phyloP scores from a whole-genome alignment of 2,329 filamentous ascomycete genomes.

The Corynespora cassiicola region DNA sequence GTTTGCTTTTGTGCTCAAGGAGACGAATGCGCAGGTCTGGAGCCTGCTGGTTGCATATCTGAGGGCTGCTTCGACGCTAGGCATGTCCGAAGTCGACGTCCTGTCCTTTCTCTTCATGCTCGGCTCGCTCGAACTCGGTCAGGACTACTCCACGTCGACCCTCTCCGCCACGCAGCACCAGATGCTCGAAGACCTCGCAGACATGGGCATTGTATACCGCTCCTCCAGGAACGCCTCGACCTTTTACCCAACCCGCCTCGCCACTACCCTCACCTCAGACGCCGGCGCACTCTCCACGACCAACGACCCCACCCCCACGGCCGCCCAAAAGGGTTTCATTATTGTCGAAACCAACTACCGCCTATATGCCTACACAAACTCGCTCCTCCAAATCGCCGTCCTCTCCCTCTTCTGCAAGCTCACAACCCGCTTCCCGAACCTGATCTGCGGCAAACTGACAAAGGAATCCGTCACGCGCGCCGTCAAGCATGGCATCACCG shows the following conservation, averaged over 20 bases:
- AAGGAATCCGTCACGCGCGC: conserved; percentile 87
- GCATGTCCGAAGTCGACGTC: conserved; percentile 90
- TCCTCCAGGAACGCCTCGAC: conserved; percentile 52
- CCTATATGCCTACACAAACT: conserved; percentile 94
- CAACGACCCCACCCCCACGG: conserved; percentile 49
- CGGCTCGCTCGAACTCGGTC: conserved; percentile 88
- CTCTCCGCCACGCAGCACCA: conserved; percentile 81
- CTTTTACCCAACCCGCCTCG: conserved; percentile 90
- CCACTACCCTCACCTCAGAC: conserved; percentile 87
- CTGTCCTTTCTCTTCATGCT: conserved; percentile 96
- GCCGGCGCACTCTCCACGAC: conserved; percentile 72
- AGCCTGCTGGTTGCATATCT: conserved; percentile 92
- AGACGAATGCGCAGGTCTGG: conserved; percentile 97
- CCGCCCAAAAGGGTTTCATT: conserved; percentile 74
- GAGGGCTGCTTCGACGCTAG: conserved; percentile 73
- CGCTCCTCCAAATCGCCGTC: conserved; percentile 91
- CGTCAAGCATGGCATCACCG: conserved; percentile 88
- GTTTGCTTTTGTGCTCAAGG: conserved; percentile 93
- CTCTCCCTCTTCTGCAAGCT: conserved; percentile 88
- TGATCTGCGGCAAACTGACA: conserved; percentile 90
- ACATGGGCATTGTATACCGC: conserved; percentile 90
- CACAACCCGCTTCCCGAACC: conserved; percentile 89
- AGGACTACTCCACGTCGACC: conserved; percentile 86
- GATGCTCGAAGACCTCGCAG: conserved; percentile 88
- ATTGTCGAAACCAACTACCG: conserved; percentile 98